Evolutionary conservation across 2,329 filamentous ascomycete genomes (phyloP).

Genomic region (Fusarium chaquense): DNA sequence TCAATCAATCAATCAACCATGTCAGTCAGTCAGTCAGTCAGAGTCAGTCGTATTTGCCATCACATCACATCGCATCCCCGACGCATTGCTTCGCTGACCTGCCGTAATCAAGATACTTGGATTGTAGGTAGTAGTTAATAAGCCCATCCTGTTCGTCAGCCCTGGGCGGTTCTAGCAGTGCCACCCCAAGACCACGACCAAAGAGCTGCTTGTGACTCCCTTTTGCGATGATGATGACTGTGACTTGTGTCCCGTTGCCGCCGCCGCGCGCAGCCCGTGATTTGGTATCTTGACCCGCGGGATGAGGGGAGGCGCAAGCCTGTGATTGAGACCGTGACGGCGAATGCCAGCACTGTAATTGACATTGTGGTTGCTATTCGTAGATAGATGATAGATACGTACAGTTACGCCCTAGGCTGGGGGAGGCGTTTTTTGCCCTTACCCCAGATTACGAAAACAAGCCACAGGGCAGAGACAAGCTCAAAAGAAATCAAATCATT

Average conservation of each 20-base stretch:
- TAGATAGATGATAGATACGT: background rate
- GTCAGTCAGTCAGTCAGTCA: background rate
- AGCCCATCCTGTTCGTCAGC: conserved; percentile 21
- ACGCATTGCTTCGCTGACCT: conserved; percentile 32
- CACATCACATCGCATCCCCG: conserved; percentile 16
- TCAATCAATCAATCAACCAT: background rate
- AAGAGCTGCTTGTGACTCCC: conserved; percentile 31
- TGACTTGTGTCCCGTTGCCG: conserved; percentile 31
- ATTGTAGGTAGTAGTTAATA: conserved; percentile 14
- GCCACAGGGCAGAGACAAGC: conserved; percentile 21
- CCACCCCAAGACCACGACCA: background rate
- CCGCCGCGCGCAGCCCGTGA: conserved; percentile 34
- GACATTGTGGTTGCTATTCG: conserved; percentile 27
- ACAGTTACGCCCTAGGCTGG: conserved; percentile 3
- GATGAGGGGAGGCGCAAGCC: conserved; percentile 18
- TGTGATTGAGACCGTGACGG: conserved; percentile 28
- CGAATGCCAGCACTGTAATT: conserved; percentile 31
- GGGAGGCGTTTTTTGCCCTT: conserved; percentile 26
- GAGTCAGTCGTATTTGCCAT: conserved; percentile 4
- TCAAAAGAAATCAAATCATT: conserved; percentile 22
- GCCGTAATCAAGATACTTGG: conserved; percentile 28
- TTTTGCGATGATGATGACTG: conserved; percentile 33
- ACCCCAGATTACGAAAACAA: conserved; percentile 38
- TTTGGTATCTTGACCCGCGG: conserved; percentile 28
- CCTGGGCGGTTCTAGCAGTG: conserved; percentile 28